These are phyloP conservation scores for Endotrypanum monterogeii DNA, from an alignment of 208 protist genomes.

Conservation along the genomic window DNA sequence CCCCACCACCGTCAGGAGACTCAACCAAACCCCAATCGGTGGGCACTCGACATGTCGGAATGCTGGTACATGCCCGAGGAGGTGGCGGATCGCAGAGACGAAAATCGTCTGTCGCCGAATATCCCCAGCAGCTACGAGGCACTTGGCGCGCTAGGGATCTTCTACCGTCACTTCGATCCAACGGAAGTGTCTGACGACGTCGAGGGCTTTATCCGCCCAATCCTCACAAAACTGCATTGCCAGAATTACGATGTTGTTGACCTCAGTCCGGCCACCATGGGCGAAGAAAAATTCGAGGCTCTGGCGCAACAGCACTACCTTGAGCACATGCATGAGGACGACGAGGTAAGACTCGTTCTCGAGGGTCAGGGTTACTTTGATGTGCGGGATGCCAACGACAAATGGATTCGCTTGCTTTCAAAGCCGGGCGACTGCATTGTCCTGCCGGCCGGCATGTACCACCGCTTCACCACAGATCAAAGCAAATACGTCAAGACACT, in stretches of 20 bases:
- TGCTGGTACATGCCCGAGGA: slow-evolving; percentile 59
- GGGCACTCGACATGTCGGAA: slow-evolving; percentile 42
- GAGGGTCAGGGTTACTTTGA: slow-evolving; percentile 88
- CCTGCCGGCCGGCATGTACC: slow-evolving; percentile 83
- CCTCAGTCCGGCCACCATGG: slow-evolving; percentile 31
- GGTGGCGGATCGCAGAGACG: slow-evolving; percentile 44
- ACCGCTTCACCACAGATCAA: slow-evolving; percentile 81
- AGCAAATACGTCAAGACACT: slow-evolving; percentile 60
- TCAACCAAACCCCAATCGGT: neutral
- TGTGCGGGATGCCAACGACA: slow-evolving; percentile 66
- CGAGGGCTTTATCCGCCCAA: slow-evolving; percentile 31
- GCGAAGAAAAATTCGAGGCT: slow-evolving; percentile 45
- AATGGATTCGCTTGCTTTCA: slow-evolving; percentile 70
- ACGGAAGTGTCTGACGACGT: slow-evolving; percentile 33
- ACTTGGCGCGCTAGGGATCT: slow-evolving; percentile 42
- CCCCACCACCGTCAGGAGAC: neutral
- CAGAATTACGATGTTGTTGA: slow-evolving; percentile 53
- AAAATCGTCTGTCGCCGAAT: slow-evolving; percentile 56
- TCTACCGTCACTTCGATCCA: slow-evolving; percentile 38
- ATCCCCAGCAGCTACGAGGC: slow-evolving; percentile 43
- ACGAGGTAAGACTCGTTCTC: slow-evolving; percentile 83
- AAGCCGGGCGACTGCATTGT: slow-evolving; percentile 68
- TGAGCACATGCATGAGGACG: slow-evolving; percentile 90
- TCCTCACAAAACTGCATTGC: slow-evolving; percentile 52
- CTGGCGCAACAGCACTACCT: slow-evolving; percentile 59